These are phyloP conservation scores for Hymenoscyphus salicellus DNA, from an alignment of 2,329 filamentous ascomycete genomes.

Conservation along the genomic window DNA sequence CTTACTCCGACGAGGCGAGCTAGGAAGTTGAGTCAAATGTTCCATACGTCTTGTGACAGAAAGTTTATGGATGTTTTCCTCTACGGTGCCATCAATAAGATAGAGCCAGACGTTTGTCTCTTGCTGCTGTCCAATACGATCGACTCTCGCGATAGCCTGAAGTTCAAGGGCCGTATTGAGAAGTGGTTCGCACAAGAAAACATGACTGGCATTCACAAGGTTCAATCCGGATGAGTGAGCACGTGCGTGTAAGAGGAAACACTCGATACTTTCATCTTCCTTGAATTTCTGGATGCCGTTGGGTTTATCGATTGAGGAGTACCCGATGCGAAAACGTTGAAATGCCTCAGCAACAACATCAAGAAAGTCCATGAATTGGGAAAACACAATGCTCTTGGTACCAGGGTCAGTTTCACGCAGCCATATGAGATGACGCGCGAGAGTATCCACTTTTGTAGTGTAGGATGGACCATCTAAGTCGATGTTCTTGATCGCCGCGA, in stretches of 20 bases:
- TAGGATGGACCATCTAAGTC: slow-evolving; percentile 71
- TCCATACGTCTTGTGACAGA: slow-evolving; percentile 75
- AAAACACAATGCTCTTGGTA: slow-evolving; percentile 91
- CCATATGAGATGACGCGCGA: slow-evolving; percentile 80
- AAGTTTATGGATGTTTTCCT: slow-evolving; percentile 86
- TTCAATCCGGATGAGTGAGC: slow-evolving; percentile 87
- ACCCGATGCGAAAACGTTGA: slow-evolving; percentile 67
- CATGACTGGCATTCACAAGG: slow-evolving; percentile 86
- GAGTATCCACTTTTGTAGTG: slow-evolving; percentile 85
- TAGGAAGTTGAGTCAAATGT: slow-evolving; percentile 53
- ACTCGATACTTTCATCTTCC: slow-evolving; percentile 68
- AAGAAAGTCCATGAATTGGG: slow-evolving; percentile 82
- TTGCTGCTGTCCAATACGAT: slow-evolving; percentile 86
- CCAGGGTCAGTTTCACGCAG: slow-evolving; percentile 79
- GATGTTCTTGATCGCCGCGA: slow-evolving; percentile 79
- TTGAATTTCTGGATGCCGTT: slow-evolving; percentile 75
- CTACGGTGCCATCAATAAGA: slow-evolving; percentile 83
- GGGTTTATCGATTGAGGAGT: slow-evolving; percentile 64
- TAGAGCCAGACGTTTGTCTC: slow-evolving; percentile 96
- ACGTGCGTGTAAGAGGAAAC: slow-evolving; percentile 84
- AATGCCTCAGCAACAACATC: slow-evolving; percentile 71
- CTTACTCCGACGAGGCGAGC: slow-evolving; percentile 38
- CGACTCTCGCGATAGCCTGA: slow-evolving; percentile 90
- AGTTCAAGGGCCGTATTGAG: slow-evolving; percentile 92
- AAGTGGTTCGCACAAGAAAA: slow-evolving; percentile 90